Percentiles rank a stretch among this genome's conserved stretches.
These are phyloP conservation scores for Leishmania guyanensis DNA, from an alignment of 208 protist species.

Conservation along the genomic window DNA sequence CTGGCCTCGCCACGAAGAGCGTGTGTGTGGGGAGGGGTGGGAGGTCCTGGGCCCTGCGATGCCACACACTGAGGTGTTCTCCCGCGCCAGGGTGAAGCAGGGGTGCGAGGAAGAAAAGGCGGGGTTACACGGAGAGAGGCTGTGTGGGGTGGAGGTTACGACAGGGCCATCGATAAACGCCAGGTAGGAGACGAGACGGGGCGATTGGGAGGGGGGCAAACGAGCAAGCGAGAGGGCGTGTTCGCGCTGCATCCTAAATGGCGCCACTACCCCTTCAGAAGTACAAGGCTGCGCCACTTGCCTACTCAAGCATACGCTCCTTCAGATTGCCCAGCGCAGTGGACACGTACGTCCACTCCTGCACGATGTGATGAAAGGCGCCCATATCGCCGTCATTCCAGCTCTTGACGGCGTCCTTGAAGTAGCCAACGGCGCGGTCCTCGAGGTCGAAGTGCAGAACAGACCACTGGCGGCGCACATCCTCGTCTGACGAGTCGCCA, in stretches of 20 bases:
- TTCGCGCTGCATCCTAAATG: background rate
- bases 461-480: conserved; percentile 40
- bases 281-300: background rate
- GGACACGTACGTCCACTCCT: conserved; percentile 82
- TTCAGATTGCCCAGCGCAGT: conserved; percentile 72
- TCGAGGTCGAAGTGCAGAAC: conserved; percentile 66
- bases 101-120: background rate
- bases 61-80: background rate
- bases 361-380: conserved; percentile 46
- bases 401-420: conserved; percentile 27
- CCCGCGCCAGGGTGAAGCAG: no score
- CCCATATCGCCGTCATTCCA: conserved; percentile 49
- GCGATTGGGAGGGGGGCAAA: background rate
- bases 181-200: background rate
- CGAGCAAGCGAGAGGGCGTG: background rate
- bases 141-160: background rate
- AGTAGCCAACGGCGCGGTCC: conserved; percentile 67
- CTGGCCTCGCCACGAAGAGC: background rate
- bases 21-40: background rate
- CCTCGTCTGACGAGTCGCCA: conserved; percentile 45
- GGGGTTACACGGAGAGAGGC: background rate
- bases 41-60: background rate
- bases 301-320: conserved; percentile 43
- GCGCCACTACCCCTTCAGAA: background rate
- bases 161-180: background rate